These are phyloP conservation scores for Mortierella sp. DNA, from an alignment of 371 early-diverging fungal genomes.

Conservation along the genomic window DNA sequence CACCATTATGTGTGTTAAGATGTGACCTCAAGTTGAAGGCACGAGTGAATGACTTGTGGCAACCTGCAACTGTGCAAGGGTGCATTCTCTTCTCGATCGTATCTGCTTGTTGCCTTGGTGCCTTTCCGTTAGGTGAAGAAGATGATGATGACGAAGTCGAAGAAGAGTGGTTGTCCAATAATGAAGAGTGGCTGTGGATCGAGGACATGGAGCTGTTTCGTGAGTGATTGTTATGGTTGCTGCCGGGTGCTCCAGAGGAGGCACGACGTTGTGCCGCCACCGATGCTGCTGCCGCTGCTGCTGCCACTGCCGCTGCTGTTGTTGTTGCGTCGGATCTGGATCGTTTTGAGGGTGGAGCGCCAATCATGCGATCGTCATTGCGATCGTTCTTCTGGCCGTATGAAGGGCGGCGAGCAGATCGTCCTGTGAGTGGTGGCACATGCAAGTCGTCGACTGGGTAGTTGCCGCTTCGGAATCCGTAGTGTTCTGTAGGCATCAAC, in stretches of 20 bases:
- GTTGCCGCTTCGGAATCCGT: conserved; percentile 4
- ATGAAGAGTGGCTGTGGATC: conserved; percentile 32
- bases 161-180: conserved; percentile 2
- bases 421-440: conserved; percentile 28
- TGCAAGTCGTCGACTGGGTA: conserved; percentile 27
- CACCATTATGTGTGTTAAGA: conserved; percentile 81
- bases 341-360: conserved; percentile 11
- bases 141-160: conserved; percentile 27
- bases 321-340: conserved; percentile 13
- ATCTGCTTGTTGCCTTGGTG: conserved; percentile 20
- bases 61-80: conserved; percentile 64
- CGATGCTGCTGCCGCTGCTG: conserved; percentile 18
- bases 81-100: conserved; percentile 55
- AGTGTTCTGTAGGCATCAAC: conserved; percentile 9
- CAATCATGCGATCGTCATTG: conserved; percentile 14
- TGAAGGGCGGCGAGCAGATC: conserved; percentile 11
- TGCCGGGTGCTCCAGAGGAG: conserved; percentile 9
- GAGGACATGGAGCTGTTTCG: conserved; percentile 48
- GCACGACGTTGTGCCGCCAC: conserved; percentile 11
- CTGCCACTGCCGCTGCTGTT: conserved; percentile 16
- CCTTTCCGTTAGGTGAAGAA: conserved; percentile 5
- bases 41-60: conserved; percentile 83
- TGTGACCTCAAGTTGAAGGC: conserved; percentile 88
- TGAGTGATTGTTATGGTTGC: conserved; percentile 18
- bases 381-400: conserved; percentile 29